Base-by-base conservation (phyloP, 805 yeast species). In the Ogataea parapolymorpha region DNA sequence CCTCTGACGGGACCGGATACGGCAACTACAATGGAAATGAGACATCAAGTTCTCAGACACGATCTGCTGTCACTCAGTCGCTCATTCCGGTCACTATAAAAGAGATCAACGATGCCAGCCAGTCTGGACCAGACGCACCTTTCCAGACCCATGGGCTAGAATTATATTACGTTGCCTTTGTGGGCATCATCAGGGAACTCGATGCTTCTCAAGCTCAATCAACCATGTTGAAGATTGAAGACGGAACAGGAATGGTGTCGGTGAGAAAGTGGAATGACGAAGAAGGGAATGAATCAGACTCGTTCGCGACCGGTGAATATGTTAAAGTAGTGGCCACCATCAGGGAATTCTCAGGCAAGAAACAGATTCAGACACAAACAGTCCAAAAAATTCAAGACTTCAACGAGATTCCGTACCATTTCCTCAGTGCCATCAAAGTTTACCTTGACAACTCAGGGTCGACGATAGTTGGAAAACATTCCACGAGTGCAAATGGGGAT, bases 1-100 rank as follows among this genome's bases (percentile, higher is more conserved):
- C 56, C 37, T 56, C 58, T 22, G 65, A 59, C 41, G 62, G 63
- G 18, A 65, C 67, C 29, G 65, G 66, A 5, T 71, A 70, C 27
- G 67, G 63, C 15, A 62, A 61, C 38, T 46, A 49, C 41, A 47
- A 50, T 37, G 48, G 48, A 22, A 44, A 55, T 31, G 55, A 45
- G 12, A 48, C 45, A 1, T 32, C 44, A 9, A 15, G 42, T 10
- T 44, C 53, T 2, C 62, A 57, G 20, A 49, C 35, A 39, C 49
- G 52, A 38, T 62, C 41, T 25, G 46, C 50, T 59, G 59, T 47
- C 42, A 64, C 45, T 53, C 67, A 54, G 57, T 59, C 51, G 9
- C 54, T 77, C 16, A 74, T 73, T 1, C 90, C 95, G 2, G 88
- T 83, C 10, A 84, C 95, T 1, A 78, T 85, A 52, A 84, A 82